phyloP scores from a whole-genome alignment of 768 basidiomycete genomes.

The Tricholoma matsutake region DNA sequence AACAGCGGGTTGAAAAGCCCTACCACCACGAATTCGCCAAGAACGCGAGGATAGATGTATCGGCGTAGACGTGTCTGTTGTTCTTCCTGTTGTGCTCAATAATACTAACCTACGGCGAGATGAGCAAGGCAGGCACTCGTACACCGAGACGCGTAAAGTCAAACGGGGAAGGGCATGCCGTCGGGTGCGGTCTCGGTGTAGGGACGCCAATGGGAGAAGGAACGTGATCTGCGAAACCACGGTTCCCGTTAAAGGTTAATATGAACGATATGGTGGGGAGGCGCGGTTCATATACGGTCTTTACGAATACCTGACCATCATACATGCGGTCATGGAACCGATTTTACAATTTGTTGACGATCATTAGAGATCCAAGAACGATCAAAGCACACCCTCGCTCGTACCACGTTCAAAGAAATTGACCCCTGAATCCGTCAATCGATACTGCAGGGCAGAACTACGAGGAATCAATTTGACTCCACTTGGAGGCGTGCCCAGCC shows the following conservation, averaged over 20 bases:
- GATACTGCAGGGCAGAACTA: slow-evolving; percentile 63
- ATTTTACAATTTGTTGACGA: too few species aligned
- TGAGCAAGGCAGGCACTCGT: background rate
- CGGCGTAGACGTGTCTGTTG: background rate
- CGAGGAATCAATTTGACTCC: slow-evolving; percentile 46
- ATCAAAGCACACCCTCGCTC: slow-evolving; percentile 56
- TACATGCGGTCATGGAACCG: background rate
- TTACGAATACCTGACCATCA: background rate
- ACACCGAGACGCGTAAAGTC: background rate
- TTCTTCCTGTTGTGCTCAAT: background rate
- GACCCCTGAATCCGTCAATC: slow-evolving; percentile 61
- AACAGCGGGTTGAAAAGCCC: background rate
- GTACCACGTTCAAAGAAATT: slow-evolving; percentile 76
- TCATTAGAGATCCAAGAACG: background rate
- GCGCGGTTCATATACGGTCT: background rate
- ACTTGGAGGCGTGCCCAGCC: slow-evolving; percentile 36
- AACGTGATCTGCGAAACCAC: background rate
- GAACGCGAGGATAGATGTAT: background rate
- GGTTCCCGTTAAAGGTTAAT: background rate
- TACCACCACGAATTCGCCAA: background rate
- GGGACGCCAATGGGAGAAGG: background rate
- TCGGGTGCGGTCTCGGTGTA: background rate
- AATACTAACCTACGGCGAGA: background rate
- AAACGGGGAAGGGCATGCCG: background rate
- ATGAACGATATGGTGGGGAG: background rate